A percentile compares a stretch with the other conserved stretches of the same genome.
Conservation (phyloP, 2,329 filamentous ascomycete species). For the Aurifilum marmelostoma region DNA sequence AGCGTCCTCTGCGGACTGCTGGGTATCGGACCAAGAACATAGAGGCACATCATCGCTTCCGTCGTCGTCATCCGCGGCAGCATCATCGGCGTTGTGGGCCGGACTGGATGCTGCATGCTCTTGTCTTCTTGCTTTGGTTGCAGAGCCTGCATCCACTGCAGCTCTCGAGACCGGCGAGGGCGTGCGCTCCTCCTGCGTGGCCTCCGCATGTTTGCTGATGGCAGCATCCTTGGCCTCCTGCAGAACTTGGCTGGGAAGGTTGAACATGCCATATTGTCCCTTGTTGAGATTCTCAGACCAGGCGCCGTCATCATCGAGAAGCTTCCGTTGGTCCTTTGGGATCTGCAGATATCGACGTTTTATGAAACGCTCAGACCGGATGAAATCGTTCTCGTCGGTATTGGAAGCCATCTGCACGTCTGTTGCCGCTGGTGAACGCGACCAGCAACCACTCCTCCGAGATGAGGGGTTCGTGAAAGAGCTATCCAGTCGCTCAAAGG, state of each 20-base stretch:
- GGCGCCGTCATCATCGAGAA: conserved; percentile 50
- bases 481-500: background rate
- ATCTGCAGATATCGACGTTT: conserved; percentile 48
- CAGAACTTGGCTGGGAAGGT: conserved; percentile 41
- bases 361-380: conserved; percentile 42
- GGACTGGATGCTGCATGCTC: background rate
- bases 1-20: background rate
- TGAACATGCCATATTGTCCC: conserved; percentile 34
- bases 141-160: background rate
- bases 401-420: conserved; percentile 24
- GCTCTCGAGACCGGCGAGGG: conserved; percentile 2
- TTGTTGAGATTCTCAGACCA: conserved; percentile 38
- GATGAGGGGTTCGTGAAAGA: background rate
- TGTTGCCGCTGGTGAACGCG: background rate
- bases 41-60: background rate
- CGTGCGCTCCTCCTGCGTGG: conserved; percentile 28
- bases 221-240: conserved; percentile 34
- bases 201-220: conserved; percentile 25
- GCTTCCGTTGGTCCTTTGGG: conserved; percentile 50
- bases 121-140: background rate
- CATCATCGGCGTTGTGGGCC: background rate
- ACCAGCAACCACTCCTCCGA: background rate
- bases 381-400: conserved; percentile 30
- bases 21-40: background rate
- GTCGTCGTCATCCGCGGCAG: too few relatives aligned